Base-by-base conservation (phyloP, 345 rosid species). In the Punica granatum region DNA sequence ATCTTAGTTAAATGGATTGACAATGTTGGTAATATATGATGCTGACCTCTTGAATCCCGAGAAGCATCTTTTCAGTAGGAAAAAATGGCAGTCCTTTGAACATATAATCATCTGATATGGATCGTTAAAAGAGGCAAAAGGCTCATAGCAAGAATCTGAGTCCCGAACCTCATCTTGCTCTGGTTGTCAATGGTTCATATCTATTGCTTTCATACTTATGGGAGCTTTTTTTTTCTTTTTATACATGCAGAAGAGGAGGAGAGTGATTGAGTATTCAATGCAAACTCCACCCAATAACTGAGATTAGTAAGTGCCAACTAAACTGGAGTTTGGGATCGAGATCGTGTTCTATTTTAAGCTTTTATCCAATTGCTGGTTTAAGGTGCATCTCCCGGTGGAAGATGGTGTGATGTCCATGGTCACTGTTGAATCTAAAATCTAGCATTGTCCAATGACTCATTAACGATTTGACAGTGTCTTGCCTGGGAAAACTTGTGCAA, bases 161-260 rank as follows among this genome's bases (percentile, higher is more conserved):
- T 51, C 1, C 15, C n/a, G 13, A 25, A 25, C 60, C 14, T 54
- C 60, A 1, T 54, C 31, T 18, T 26, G 34, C 6, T 26, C 36
- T 28, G 33, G 10, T 39, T 51, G 67, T 25, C 63, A 35, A 61
- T 36, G 16, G 9, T 30, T 15, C 15, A n/a, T 44, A 28, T 61
- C 35, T 33, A 18, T 23, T 59, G 39, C 44, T 36, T 63, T 34
- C 48, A 28, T 9, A 44, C 36, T 32, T 64, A 34, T 49, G 34
- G 51, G 32, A 12, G 19, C 41, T 61, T 58, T 19, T 28, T 31
- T 44, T 65, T 19, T 39, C n/a, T 33, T 14, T 4, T 56, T 26
- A 14, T 56, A 4, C 16, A 0, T 66, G 56, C 70, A 72, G 75
- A 21, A 46, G 65, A 71, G 65, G 74, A 60, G 39, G 74, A 58